These are phyloP conservation scores for Helminthosporium solani DNA, from an alignment of 2,329 filamentous ascomycete species.

Conservation along the genomic window DNA sequence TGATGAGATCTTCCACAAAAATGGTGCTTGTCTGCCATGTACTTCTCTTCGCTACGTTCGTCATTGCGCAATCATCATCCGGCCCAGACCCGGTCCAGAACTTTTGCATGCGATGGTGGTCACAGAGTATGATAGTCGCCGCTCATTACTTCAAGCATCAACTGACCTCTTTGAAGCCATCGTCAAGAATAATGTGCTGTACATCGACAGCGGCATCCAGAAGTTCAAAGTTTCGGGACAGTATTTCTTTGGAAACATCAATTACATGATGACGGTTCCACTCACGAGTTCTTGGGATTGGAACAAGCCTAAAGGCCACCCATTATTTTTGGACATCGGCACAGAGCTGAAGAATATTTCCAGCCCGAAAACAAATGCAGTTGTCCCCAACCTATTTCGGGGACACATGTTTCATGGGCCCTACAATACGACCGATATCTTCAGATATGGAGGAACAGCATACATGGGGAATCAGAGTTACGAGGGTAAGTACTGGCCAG, in stretches of 20 bases:
- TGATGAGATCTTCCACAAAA: neutral
- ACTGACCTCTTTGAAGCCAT: constrained; percentile 14
- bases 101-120: constrained; percentile 26
- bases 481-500: constrained; percentile 11
- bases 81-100: constrained; percentile 18
- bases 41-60: neutral
- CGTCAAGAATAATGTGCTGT: constrained; percentile 22
- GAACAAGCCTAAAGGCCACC: constrained; percentile 14
- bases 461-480: constrained; percentile 24
- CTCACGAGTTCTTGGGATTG: constrained; percentile 24
- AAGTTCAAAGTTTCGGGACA: constrained; percentile 10
- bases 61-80: constrained; percentile 6
- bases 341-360: constrained; percentile 18
- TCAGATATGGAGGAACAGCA: constrained; percentile 22
- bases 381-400: constrained; percentile 22
- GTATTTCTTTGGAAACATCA: constrained; percentile 14
- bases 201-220: constrained; percentile 26
- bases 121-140: constrained; percentile 14
- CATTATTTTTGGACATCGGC: constrained; percentile 9
- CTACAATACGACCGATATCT: constrained; percentile 12
- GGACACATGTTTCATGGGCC: constrained; percentile 28
- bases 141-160: neutral
- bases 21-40: neutral
- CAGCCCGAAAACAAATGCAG: constrained; percentile 19
- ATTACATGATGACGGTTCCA: constrained; percentile 20